Evolutionary conservation across 2,329 filamentous ascomycete genomes (phyloP), one percentile per base, ranked within the genome.

Genomic region (Aspergillus chevalieri): DNA sequence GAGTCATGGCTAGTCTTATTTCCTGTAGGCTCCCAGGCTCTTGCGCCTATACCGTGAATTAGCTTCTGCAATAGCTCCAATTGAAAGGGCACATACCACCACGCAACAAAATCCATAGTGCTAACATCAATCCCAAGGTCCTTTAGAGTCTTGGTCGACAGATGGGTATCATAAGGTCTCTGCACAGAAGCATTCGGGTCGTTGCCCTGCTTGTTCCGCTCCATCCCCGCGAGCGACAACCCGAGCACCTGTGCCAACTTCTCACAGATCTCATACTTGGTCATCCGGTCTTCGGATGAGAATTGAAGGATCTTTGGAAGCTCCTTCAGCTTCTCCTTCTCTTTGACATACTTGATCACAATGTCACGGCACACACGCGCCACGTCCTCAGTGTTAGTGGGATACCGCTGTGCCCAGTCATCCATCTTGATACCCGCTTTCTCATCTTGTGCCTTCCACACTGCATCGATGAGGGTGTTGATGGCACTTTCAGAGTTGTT

Each of bases 201-300:
- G 65, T 87, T 86, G 34, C 86, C 86, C 60, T 87, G 77, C 21
- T 82, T 79, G 60, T 89, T 85, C 8, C 59, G 52, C 60, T 81
- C 77, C 67, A 95, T 84, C 6, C 80, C 79, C 43, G 82, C 80
- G 17, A 85, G 75, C 9, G 86, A 78, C 48, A 94, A 65, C 0
- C 85, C 88, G 78, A 94, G 83, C 51, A 95, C 88, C 51, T 89
- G 83, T 3, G 83, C 86, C 63, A 95, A 84, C 8, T 79, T 72
- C 70, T 88, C 74, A 66, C 87, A 91, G 49, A 96, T 95, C 67
- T 92, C 84, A 67, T 91, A 94, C 73, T 95, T 95, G 43, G 90
- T 95, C 76, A 85, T 87, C 56, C 78, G 81, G 58, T 95, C 87
- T 69, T 95, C 89, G 43, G 88, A 89, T 3, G 86, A 88, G 71